phyloP scores from a whole-genome alignment of 768 basidiomycete species.

The Mycena kentingensis region DNA sequence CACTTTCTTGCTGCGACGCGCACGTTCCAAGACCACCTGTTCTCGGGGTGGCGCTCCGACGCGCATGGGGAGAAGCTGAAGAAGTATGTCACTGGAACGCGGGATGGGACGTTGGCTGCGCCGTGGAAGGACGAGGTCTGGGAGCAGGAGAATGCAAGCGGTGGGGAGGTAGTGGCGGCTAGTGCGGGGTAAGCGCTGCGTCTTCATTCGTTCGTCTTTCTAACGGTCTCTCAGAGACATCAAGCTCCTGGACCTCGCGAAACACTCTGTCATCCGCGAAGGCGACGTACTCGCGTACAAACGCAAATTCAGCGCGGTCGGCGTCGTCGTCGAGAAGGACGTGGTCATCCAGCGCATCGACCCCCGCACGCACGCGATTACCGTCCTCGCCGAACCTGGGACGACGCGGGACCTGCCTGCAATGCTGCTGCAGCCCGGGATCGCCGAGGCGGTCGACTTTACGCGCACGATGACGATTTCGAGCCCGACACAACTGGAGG shows the following conservation, averaged over 20 bases:
- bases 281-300: slow-evolving; percentile 60
- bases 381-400: slow-evolving; percentile 45
- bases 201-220: not conserved
- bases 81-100: slow-evolving; percentile 46
- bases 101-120: slow-evolving; percentile 48
- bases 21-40: slow-evolving; percentile 64
- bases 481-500: slow-evolving; percentile 53
- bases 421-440: slow-evolving; percentile 34
- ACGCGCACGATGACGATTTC: slow-evolving; percentile 41
- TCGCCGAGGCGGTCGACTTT: slow-evolving; percentile 30
- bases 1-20: slow-evolving; percentile 56
- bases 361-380: slow-evolving; percentile 42
- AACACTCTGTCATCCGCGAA: slow-evolving; percentile 44
- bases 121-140: slow-evolving; percentile 69
- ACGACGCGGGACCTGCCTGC: slow-evolving; percentile 39
- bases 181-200: slow-evolving; percentile 35
- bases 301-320: slow-evolving; percentile 44
- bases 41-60: slow-evolving; percentile 50
- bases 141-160: slow-evolving; percentile 43
- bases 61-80: slow-evolving; percentile 43
- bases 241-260: slow-evolving; percentile 47
- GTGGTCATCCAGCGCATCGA: slow-evolving; percentile 49
- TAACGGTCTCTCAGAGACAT: too few relatives aligned
- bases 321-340: slow-evolving; percentile 55
- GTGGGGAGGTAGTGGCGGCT: not conserved